phyloP scores from a whole-genome alignment of 257 asterid genomes.

The Salvia rosmarinus region DNA sequence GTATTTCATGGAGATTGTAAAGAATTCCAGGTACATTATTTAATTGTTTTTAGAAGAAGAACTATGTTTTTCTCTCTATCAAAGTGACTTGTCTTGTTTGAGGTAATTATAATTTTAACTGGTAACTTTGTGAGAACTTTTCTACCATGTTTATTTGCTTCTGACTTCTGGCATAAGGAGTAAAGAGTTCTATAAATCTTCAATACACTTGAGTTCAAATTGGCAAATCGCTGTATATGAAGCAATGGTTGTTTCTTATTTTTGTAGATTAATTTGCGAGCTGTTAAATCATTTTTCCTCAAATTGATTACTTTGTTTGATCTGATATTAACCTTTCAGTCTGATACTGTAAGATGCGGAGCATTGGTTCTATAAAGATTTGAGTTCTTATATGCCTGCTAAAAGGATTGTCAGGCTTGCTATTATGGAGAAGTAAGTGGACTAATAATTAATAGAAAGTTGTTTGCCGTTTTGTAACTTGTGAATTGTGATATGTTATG shows the following conservation, averaged over 20 bases:
- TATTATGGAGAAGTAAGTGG: no score
- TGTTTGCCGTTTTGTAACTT: no score
- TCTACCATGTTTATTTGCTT: background rate
- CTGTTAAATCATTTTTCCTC: background rate
- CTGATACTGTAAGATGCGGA: background rate
- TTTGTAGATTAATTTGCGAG: background rate
- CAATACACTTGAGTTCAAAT: no score
- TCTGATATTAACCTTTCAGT: conserved; percentile 2
- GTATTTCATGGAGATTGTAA: no score
- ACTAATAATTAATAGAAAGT: no score
- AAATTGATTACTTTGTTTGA: background rate
- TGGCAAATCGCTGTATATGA: background rate
- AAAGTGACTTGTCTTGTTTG: background rate
- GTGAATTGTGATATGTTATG: no score
- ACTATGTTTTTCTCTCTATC: background rate
- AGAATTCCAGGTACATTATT: background rate
- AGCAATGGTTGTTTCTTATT: conserved; percentile 5
- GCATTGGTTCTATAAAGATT: no score
- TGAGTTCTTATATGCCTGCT: no score
- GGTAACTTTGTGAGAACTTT: no score
- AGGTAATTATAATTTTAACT: conserved; percentile 1
- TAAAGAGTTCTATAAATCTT: no score
- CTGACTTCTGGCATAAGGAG: no score
- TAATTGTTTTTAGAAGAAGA: background rate
- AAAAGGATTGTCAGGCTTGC: no score